Base-by-base conservation (phyloP, 768 basidiomycete species). In the Podaxis sp. region DNA sequence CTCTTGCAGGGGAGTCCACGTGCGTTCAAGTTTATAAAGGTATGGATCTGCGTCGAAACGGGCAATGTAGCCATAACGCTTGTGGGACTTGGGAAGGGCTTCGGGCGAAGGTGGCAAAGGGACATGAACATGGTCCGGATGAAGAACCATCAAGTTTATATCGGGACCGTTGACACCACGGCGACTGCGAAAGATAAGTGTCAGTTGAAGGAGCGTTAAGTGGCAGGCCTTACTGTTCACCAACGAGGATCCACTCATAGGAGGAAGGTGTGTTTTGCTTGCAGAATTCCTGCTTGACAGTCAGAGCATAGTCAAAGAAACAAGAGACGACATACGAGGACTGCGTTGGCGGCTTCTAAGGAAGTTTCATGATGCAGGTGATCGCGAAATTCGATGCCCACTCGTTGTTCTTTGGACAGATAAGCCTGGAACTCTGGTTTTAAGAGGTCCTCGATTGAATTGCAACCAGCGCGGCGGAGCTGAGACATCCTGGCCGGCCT, bases 151-250 rank as follows among this genome's bases (percentile, higher is more conserved):
- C 36, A 85, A 64, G 36, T 76, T 68, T 25, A 82, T 77, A 54
- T 73, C 73, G n/a, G 74, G 66, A 1, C 71, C 67, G 6, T 64
- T 2, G 5, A 69, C 65, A 25, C 79, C 80, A 41, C 87, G 82
- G 17, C 87, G 84, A 65, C 87, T 46, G n/a, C n/a, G 19, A 11
- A 41, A 8, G 40, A 7, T 41, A n/a, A 41, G 40, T 7, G 17
- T 41, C 40, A 4, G 17, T 41, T 11, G 17, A 41, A n/a, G 17
- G 17, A 11, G 12, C 12, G 40, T 13, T 40, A 43, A 11, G 19
- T 61, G 15, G 12, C 15, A 19, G 7, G 13, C 72, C 88, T 69
- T 68, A 89, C 88, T 87, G 85, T 72, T 77, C 77, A 9, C 86
- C 87, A 0, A 77, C 77, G n/a, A 85, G 67, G 33, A 79, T 67